Evolutionary conservation across 257 asterid species (phyloP), one percentile per base, ranked within the genome.

Genomic region (Fraxinus pennsylvanica): DNA sequence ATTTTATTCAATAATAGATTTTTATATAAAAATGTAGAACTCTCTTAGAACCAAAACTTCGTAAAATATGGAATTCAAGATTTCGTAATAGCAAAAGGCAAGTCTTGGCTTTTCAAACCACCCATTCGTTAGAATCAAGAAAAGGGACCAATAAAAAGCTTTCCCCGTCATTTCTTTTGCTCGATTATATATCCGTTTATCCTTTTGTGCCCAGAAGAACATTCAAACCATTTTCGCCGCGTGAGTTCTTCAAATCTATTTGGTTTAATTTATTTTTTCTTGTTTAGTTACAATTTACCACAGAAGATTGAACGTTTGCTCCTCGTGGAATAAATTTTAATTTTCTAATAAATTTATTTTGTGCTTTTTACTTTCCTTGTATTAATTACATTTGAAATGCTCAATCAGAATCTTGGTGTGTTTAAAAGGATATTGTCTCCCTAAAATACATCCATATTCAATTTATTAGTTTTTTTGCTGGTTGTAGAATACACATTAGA

Each of bases 91-190:
- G 74, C 10, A 65, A 85, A 83, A 89, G 86, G 96, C 91, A 86
- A 82, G 84, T 79, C 33, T 76, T 86, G 82, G 88, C 80, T 38
- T 66, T 85, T 80, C 90, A 79, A 54, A 73, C 81, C 71, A 81
- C 90, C 79, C 89, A 82, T 43, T 36, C 82, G 15, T 25, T 22
- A 63, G 17, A 22, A 22, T 25, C 69, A 25, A 8, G 69, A 63
- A 39, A 63, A 63, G 35, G 19, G 35, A 22, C 69, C 25, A 6
- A 63, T 5, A 25, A 63, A 63, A 63, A 63, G 35, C 30, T 63
- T 63, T 63, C 35, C 33, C 35, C 30, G 2, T 63, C 27, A 7
- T 63, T 25, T 63, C 35, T 19, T 63, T 25, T 41, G 15, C 47
- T 41, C 14, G 33, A 63, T 25, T 63, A 9, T 25, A 9, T 63